Conservation (phyloP, 148 eudicot genomes). For the Rhododendron williamsianum region DNA sequence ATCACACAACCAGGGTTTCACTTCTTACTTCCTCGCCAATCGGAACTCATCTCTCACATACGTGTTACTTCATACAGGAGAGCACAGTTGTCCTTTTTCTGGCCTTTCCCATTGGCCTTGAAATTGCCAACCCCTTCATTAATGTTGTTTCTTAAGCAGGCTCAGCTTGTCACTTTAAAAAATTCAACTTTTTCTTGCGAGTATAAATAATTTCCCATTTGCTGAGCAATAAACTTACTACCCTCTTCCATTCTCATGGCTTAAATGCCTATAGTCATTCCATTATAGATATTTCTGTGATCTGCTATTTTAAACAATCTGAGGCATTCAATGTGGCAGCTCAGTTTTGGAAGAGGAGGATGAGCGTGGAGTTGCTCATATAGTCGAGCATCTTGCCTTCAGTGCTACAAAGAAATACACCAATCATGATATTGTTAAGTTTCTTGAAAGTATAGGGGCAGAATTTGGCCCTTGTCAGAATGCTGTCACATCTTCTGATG, state of each 20-base stretch:
- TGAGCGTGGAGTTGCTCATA: slow-evolving; percentile 91
- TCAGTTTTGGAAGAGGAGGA: slow-evolving; percentile 93
- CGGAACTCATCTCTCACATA: neutral
- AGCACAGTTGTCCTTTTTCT: neutral
- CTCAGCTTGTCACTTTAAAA: neutral
- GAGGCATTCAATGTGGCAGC: slow-evolving; percentile 45
- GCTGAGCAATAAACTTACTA: neutral
- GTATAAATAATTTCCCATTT: neutral
- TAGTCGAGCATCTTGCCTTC: slow-evolving; percentile 93
- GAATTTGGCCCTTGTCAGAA: slow-evolving; percentile 95
- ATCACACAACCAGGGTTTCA: neutral
- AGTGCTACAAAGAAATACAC: slow-evolving; percentile 82
- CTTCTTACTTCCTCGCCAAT: neutral
- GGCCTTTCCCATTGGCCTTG: neutral
- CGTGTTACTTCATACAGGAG: neutral
- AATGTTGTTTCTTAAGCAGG: neutral
- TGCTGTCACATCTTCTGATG: slow-evolving; percentile 82
- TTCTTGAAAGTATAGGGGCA: slow-evolving; percentile 91
- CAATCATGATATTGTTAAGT: slow-evolving; percentile 78
- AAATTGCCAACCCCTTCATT: neutral
- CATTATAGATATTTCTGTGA: neutral
- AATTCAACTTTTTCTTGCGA: neutral
- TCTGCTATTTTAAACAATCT: neutral
- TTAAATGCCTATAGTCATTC: neutral
- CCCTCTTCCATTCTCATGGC: neutral